Evolutionary conservation across 1,284 basidiomycete species (phyloP).

Genomic region (Farysia itapuensis): DNA sequence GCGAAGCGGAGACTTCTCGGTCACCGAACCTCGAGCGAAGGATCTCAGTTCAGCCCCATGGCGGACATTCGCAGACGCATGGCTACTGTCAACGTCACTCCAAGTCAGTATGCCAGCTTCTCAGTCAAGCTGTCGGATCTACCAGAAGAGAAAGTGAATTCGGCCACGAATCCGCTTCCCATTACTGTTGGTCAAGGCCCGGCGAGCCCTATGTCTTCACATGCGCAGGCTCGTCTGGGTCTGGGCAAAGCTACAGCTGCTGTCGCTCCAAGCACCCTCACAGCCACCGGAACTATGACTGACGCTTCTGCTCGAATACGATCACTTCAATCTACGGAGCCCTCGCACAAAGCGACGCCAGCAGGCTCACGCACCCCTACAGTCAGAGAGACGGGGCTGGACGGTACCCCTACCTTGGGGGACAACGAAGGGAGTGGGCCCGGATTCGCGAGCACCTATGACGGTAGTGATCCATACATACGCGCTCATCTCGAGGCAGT

Average conservation of each 20-base stretch:
- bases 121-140: conserved; percentile 21
- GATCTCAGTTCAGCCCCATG: conserved; percentile 25
- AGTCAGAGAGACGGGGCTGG: conserved; percentile 4
- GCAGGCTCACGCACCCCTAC: conserved; percentile 30
- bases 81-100: conserved; percentile 5
- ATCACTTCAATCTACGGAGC: conserved; percentile 13
- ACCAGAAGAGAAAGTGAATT: conserved; percentile 17
- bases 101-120: conserved; percentile 17
- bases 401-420: neutral
- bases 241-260: conserved; percentile 40
- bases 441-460: conserved; percentile 46
- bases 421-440: conserved; percentile 4
- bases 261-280: conserved; percentile 28
- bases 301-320: conserved; percentile 30
- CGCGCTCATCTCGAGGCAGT: conserved; percentile 53
- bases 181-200: neutral
- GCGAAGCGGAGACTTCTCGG: conserved; percentile 40
- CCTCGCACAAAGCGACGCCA: conserved; percentile 23
- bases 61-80: conserved; percentile 40
- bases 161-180: neutral
- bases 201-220: conserved; percentile 11
- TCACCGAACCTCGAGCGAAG: conserved; percentile 35
- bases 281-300: conserved; percentile 41
- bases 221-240: conserved; percentile 31
- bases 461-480: conserved; percentile 55